Conservation (phyloP, 2,329 filamentous ascomycete species). For the Aspergillus sojae region DNA sequence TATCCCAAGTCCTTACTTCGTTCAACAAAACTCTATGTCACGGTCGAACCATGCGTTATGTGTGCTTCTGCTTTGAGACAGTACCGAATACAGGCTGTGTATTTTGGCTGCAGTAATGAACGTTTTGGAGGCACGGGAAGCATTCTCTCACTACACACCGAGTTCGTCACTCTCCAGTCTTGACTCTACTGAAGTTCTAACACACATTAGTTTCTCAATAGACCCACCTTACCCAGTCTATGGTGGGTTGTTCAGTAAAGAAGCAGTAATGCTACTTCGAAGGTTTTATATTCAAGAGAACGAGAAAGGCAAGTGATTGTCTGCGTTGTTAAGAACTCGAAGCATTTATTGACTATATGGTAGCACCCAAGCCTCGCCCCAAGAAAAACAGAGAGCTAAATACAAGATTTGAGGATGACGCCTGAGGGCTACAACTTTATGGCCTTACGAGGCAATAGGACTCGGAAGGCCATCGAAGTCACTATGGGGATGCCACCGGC, state of each 20-base stretch:
- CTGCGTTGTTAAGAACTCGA: not conserved
- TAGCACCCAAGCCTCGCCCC: constrained; percentile 64
- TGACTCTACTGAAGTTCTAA: constrained; percentile 14
- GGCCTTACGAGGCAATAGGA: not conserved
- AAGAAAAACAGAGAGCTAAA: constrained; percentile 68
- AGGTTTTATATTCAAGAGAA: constrained; percentile 99
- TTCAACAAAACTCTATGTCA: constrained; percentile 86
- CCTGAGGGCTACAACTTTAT: constrained; percentile 9
- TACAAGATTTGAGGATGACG: constrained; percentile 52
- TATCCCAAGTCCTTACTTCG: constrained; percentile 70
- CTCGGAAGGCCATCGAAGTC: not conserved
- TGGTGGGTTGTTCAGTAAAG: constrained; percentile 85
- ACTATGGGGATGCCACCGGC: not conserved
- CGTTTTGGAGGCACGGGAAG: constrained; percentile 96
- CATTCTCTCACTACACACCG: constrained; percentile 82
- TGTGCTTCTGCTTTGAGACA: constrained; percentile 91
- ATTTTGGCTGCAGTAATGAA: constrained; percentile 94
- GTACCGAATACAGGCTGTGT: constrained; percentile 83
- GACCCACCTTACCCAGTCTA: constrained; percentile 80
- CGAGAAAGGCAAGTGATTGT: constrained; percentile 69
- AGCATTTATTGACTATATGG: constrained; percentile 11
- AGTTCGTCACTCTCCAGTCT: constrained; percentile 46
- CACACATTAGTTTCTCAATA: constrained; percentile 61
- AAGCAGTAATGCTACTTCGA: constrained; percentile 87
- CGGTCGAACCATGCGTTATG: constrained; percentile 98